Conservation (phyloP, 768 basidiomycete species). For the Boletellus ananas region DNA sequence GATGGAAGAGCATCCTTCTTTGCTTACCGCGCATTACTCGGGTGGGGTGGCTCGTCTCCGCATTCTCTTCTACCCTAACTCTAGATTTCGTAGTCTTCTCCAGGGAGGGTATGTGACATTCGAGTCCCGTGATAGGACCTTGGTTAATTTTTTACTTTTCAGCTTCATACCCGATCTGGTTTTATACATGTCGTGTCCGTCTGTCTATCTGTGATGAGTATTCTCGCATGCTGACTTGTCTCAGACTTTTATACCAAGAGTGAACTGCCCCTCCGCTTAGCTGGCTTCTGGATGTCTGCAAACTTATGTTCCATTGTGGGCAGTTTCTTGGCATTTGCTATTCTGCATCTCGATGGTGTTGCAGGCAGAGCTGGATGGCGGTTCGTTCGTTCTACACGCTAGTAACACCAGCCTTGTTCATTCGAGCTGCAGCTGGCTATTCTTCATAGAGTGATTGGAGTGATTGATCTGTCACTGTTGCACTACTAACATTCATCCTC, state of each 20-base stretch:
- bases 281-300: constrained; percentile 65
- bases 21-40: constrained; percentile 44
- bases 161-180: constrained; percentile 59
- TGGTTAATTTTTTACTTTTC: background rate
- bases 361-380: constrained; percentile 14
- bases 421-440: constrained; percentile 33
- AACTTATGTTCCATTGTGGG: constrained; percentile 51
- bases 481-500: background rate
- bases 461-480: background rate
- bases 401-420: background rate
- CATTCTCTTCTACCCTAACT: background rate
- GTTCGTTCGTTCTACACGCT: constrained; percentile 26
- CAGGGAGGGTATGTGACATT: constrained; percentile 41
- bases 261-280: constrained; percentile 50
- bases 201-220: background rate
- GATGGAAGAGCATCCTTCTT: constrained; percentile 51
- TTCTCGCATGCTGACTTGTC: background rate
- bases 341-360: constrained; percentile 33
- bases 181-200: constrained; percentile 56
- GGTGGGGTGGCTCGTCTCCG: constrained; percentile 23
- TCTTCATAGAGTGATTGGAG: constrained; percentile 30
- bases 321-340: constrained; percentile 63
- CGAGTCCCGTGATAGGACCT: background rate
- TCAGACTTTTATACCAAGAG: constrained; percentile 51
- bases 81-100: constrained; percentile 30